Base-by-base conservation (phyloP, 768 basidiomycete genomes). In the Macrolepiota albuminosa region DNA sequence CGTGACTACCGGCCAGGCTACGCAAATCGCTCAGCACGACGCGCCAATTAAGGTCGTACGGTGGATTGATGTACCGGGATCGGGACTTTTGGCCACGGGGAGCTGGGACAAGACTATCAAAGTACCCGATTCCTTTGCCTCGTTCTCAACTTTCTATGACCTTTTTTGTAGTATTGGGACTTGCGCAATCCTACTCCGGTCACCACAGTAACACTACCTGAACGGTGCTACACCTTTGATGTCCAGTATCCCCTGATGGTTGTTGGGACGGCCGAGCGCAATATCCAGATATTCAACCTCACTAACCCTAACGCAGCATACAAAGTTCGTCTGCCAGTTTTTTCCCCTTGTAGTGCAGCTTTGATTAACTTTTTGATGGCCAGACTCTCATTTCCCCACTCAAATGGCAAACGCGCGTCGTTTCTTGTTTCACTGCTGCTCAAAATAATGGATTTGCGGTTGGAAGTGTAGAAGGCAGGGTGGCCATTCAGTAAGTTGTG, bases 101-200 rank as follows among this genome's bases (percentile, higher is more conserved):
- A 94, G 93, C 56, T 99, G 97, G 97, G 96, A 99, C 73, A 96
- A 96, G 75, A 96, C 93, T 1, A 74, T 98, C 70, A 96, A 95
- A 81, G 95, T 95, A 64, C 57, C 75, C 68, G 3, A 61, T 63
- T 61, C 40, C 40, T 33, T 56, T 29, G 26, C 16, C 13, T 40
- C 11, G 31, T 26, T 31, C 21, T 9, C 13, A 24, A n/a, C 18
- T 18, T 29, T 33, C 16, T 42, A 18, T 43, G 49, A 37, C 14
- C 45, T 33, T 51, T 33, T 36, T 26, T 2, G 24, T 66, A 97
- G 93, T 98, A 97, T 68, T 98, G 95, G 95, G 93, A 97, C 73
- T 72, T 95, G 61, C 84, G 93, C 36, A 79, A 84, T 2, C 73
- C 87, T n/a, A 82, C 75, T 53, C 91, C 95, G 0, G 82, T 94